Conservation (phyloP, 805 yeast species). For the Cyberlindnera suaveolens region DNA sequence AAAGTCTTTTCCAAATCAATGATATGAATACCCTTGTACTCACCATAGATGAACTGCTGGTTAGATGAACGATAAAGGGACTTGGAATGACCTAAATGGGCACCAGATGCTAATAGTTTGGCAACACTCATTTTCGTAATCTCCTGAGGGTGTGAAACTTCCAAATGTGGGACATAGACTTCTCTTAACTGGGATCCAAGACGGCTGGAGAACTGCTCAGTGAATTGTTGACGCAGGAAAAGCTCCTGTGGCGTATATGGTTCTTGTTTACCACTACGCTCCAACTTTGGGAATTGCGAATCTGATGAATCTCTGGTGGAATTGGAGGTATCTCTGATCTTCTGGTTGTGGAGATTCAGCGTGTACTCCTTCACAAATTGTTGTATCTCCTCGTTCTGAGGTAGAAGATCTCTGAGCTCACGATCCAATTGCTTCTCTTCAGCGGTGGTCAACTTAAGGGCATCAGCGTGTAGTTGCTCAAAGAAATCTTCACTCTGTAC, state of each 20-base stretch:
- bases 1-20: slow-evolving; percentile 87
- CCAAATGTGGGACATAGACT: slow-evolving; percentile 66
- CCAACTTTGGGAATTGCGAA: slow-evolving; percentile 50
- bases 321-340: slow-evolving; percentile 5
- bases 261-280: slow-evolving; percentile 51
- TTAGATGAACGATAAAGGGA: slow-evolving; percentile 72
- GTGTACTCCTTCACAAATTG: slow-evolving; percentile 19
- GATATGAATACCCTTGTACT: slow-evolving; percentile 83
- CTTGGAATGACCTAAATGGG: slow-evolving; percentile 90
- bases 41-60: slow-evolving; percentile 83
- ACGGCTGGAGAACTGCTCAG: slow-evolving; percentile 44
- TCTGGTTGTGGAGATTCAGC: slow-evolving; percentile 11
- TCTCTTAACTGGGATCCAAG: slow-evolving; percentile 59
- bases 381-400: slow-evolving; percentile 17
- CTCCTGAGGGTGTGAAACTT: slow-evolving; percentile 51
- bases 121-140: slow-evolving; percentile 57
- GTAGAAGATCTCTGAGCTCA: slow-evolving; percentile 15
- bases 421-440: slow-evolving; percentile 17
- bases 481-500: slow-evolving; percentile 10
- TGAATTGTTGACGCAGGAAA: slow-evolving; percentile 64
- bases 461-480: slow-evolving; percentile 11
- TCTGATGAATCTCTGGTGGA: not conserved
- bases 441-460: slow-evolving; percentile 11
- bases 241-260: slow-evolving; percentile 77
- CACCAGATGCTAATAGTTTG: slow-evolving; percentile 82